phyloP scores from a whole-genome alignment of 345 rosid species.

The Crucihimalaya himalaica region DNA sequence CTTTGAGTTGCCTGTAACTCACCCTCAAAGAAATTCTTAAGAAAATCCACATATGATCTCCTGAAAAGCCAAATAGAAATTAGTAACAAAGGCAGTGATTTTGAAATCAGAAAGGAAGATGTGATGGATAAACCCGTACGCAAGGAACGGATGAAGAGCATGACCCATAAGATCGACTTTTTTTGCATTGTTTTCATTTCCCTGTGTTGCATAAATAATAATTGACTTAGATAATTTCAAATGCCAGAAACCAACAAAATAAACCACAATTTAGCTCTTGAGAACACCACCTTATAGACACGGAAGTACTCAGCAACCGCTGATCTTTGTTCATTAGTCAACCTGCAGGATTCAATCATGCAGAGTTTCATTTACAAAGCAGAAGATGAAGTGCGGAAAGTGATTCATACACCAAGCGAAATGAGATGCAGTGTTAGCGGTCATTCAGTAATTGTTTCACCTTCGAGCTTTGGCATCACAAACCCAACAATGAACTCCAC shows the following conservation, averaged over 20 bases:
- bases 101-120: slow-evolving; percentile 8
- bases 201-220: slow-evolving; percentile 47
- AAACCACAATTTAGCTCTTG: background rate
- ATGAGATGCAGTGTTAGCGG: background rate
- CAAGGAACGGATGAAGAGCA: slow-evolving; percentile 89
- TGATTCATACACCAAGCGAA: background rate
- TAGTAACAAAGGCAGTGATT: slow-evolving; percentile 14
- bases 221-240: slow-evolving; percentile 3
- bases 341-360: slow-evolving; percentile 45
- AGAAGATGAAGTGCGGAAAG: background rate
- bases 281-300: slow-evolving; percentile 66
- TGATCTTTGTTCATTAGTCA: slow-evolving; percentile 88
- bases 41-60: slow-evolving; percentile 81
- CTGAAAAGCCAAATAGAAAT: slow-evolving; percentile 45
- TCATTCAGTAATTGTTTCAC: slow-evolving; percentile 41
- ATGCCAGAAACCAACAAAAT: background rate
- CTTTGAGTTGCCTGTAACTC: slow-evolving; percentile 66
- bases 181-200: slow-evolving; percentile 79
- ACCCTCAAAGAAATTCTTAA: slow-evolving; percentile 70
- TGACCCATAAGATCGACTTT: slow-evolving; percentile 69
- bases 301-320: slow-evolving; percentile 89
- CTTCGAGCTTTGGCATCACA: slow-evolving; percentile 94
- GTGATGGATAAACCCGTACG: slow-evolving; percentile 49
- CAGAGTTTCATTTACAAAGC: slow-evolving; percentile 1
- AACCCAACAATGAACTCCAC: slow-evolving; percentile 99